Evolutionary conservation across 352 stramenopile genomes (phyloP).

Genomic region (Stramenopiles sp.): DNA sequence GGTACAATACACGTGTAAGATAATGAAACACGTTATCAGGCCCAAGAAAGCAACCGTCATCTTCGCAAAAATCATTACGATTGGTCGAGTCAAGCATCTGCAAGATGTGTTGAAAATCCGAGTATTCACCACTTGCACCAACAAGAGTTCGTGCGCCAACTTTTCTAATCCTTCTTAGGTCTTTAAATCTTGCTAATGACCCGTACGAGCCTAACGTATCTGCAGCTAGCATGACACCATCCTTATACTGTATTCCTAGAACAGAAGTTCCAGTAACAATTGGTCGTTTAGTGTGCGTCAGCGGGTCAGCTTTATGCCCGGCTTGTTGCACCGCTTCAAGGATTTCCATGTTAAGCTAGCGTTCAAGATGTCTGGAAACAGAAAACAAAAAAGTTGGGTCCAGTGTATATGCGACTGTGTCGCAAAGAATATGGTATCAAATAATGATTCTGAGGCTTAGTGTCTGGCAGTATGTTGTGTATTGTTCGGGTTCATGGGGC

Average conservation of each 20-base stretch:
- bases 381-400: too few relatives aligned
- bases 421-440: too few relatives aligned
- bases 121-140: conserved; percentile 84
- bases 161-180: conserved; percentile 52
- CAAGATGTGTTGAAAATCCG: conserved; percentile 87
- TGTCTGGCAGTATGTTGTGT: too few relatives aligned
- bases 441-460: too few relatives aligned
- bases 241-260: conserved; percentile 75
- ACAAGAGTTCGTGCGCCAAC: conserved; percentile 77
- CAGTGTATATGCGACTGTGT: too few relatives aligned
- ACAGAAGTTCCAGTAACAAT: conserved; percentile 96
- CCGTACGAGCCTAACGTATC: conserved; percentile 94
- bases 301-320: too few relatives aligned
- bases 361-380: too few relatives aligned
- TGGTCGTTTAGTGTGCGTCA: conserved; percentile 35
- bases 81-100: conserved; percentile 78
- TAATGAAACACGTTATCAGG: conserved; percentile 87
- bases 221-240: conserved; percentile 85
- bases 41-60: conserved; percentile 77
- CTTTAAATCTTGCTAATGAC: conserved; percentile 87
- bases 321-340: too few relatives aligned
- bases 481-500: too few relatives aligned
- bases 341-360: too few relatives aligned
- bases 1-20: conserved; percentile 90
- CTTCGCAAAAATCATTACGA: conserved; percentile 79